phyloP scores from a whole-genome alignment of 148 eudicot genomes.

The Vaccinium corymbosum region DNA sequence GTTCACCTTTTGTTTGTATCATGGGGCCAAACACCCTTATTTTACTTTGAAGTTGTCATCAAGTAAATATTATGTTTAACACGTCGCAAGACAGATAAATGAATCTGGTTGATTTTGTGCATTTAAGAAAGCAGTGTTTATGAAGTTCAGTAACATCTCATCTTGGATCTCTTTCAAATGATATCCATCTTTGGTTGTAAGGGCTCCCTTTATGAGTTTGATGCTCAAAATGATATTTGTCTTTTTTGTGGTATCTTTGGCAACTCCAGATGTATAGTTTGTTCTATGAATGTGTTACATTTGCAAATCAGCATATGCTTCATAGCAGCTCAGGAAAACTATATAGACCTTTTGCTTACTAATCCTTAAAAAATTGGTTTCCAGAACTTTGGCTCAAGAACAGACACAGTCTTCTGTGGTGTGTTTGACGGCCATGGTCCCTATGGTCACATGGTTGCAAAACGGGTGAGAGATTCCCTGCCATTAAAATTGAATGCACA shows the following conservation, averaged over 20 bases:
- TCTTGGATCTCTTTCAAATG: neutral
- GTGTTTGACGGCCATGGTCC: conserved; percentile 98
- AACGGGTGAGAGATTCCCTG: conserved; percentile 83
- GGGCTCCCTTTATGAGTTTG: neutral
- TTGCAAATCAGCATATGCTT: neutral
- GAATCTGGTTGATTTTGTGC: neutral
- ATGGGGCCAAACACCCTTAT: neutral
- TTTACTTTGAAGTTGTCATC: neutral
- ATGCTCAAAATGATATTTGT: neutral
- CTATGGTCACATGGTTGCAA: conserved; percentile 92
- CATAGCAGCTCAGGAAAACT: neutral
- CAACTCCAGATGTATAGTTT: neutral
- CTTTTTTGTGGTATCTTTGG: neutral
- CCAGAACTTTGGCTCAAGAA: conserved; percentile 83
- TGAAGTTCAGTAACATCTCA: neutral
- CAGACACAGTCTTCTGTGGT: conserved; percentile 83
- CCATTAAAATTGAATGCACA: conserved; percentile 74
- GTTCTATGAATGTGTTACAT: neutral
- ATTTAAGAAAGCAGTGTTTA: neutral
- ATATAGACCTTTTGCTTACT: neutral
- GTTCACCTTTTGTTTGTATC: neutral
- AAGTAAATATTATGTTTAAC: neutral
- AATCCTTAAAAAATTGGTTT: conserved; percentile 17
- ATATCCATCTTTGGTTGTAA: neutral
- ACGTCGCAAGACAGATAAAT: neutral